Base-by-base conservation (phyloP, 2,329 filamentous ascomycete species). In the Colletotrichum graminicola region DNA sequence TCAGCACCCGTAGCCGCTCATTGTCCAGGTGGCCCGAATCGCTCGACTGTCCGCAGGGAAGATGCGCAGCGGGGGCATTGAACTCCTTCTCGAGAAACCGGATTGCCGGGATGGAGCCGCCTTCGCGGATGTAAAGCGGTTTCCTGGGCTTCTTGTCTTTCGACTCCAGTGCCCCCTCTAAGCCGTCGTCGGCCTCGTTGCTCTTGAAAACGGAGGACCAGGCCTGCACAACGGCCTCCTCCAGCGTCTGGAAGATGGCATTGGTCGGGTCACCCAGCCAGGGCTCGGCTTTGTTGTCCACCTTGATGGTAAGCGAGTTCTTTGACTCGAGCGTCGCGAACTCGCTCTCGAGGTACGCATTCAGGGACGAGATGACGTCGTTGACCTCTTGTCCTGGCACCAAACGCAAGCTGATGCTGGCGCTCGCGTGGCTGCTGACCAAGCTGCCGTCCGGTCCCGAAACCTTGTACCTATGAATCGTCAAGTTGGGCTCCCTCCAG, bases 61-160 rank as follows among this genome's bases (percentile, higher is more conserved):
- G 82, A 80, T 98, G 95, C 0, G 95, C 95, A 0, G 96, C 95
- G 0, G 95, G 94, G 0, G 96, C 96, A 3, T 88, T 87, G 78
- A 98, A 98, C 77, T 97, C 94, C 83, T 97, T 97, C 80, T 98
- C 95, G 47, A 98, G 79, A 78, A 98, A 98, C 7, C 96, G 86
- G 67, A 98, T 98, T 0, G 94, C 94, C 0, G 96, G 96, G 75
- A 99, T 99, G 0, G 93, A 97, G 6, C 96, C 96, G 16, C 96
- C 96, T 82, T 99, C 96, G 12, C 96, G 90, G 75, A 99, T 99
- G 79, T 97, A 98, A 4, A 99, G 85, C 0, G 95, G 95, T 76
- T 91, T 92, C 73, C 84, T 85, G 5, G 83, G 80, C 47, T 80
- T 82, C 60, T 68, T 79, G 2, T 76, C 77, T 21, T 43, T 21